Base-by-base conservation (phyloP, 1,284 basidiomycete genomes). In the Marasmius fiardii region DNA sequence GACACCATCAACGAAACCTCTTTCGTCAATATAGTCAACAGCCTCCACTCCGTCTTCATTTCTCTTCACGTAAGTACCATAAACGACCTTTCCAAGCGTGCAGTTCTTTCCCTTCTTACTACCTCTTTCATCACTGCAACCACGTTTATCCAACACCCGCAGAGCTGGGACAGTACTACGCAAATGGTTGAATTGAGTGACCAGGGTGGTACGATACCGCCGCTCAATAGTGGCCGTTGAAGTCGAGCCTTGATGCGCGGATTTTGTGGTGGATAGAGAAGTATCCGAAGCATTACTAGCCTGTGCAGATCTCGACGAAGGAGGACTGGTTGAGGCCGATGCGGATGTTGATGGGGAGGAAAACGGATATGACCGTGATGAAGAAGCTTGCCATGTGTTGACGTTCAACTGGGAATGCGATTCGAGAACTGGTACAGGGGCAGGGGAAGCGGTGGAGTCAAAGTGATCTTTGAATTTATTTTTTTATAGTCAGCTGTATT, bases 151-250 rank as follows among this genome's bases (percentile, higher is more conserved):
- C 21, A 92, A 75, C 14, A 90, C 83, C 3, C 89, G 84, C 33
- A 94, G 77, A 0, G 92, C 92, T 1, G 92, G 92, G 1, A 94
- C 91, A 10, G 92, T 86, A 64, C 85, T 82, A 55, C 90, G 86
- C 43, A 95, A 76, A 54, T 88, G 87, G 56, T 88, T 86, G 44
- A 95, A 95, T 49, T 92, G 86, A 11, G 92, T 90, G 66, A 95
- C 95, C 57, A 95, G 81, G 69, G 95, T 95, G n/a, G 93, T 94
- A 39, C 93, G 83, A 65, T 95, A 92, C 31, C 93, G 81, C 16
- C 93, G 83, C 71, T 95, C 93, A 61, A 95, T 95, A 23, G 92
- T 93, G 8, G 93, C 58, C 31, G 68, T 63, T 4, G 63, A 61
- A 8, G 4, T 39, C 52, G n/a, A n/a, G n/a, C n/a, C n/a, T n/a